A percentile compares a stretch with the other conserved stretches of the same genome.
Conservation (phyloP, 139 green algal genomes). For the Chloropicon primus region DNA sequence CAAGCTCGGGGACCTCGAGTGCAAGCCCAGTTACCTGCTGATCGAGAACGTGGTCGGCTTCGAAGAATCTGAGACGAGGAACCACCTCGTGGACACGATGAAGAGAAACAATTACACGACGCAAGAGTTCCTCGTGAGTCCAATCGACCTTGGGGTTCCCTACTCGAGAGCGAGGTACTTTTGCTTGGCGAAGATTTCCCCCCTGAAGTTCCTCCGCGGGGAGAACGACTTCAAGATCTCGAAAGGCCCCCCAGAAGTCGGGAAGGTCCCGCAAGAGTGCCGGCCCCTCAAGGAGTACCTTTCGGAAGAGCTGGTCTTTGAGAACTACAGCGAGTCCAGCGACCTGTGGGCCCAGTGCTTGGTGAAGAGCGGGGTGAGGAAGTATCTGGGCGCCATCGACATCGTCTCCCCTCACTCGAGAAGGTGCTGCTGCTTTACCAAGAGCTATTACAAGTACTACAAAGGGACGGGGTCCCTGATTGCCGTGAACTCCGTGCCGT, state of each 20-base stretch:
- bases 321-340: background rate
- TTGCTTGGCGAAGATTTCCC: constrained; percentile 27
- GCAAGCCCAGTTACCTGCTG: constrained; percentile 34
- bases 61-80: constrained; percentile 21
- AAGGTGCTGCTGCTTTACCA: constrained; percentile 63
- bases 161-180: constrained; percentile 64
- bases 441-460: constrained; percentile 45
- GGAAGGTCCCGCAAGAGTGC: background rate
- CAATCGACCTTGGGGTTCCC: constrained; percentile 50
- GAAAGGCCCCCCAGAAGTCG: background rate
- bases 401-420: constrained; percentile 27
- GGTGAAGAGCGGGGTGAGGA: background rate
- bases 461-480: constrained; percentile 54
- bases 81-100: constrained; percentile 9
- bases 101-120: background rate
- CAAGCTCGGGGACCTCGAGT: constrained; percentile 1
- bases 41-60: constrained; percentile 77
- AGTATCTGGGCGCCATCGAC: constrained; percentile 25
- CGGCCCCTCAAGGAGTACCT: background rate
- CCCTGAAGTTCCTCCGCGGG: background rate
- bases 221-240: background rate
- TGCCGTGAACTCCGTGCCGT: constrained; percentile 13
- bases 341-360: background rate
- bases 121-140: constrained; percentile 52
- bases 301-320: background rate